Evolutionary conservation across 2,329 filamentous ascomycete genomes (phyloP), one percentile per base, ranked within the genome.

Genomic region (Trichoderma gracile): DNA sequence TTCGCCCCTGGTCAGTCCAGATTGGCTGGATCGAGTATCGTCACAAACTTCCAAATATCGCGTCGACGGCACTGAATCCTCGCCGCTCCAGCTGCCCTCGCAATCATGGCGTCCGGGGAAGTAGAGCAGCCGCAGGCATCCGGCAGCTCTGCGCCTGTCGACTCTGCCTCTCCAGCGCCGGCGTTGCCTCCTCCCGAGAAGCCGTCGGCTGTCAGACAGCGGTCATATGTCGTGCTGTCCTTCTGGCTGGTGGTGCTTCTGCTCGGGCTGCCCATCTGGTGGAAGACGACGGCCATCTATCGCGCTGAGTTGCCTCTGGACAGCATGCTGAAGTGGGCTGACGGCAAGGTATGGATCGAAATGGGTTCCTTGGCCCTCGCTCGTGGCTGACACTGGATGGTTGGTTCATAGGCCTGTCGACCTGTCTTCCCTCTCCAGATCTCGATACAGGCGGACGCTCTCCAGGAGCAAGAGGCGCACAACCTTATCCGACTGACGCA

Each of bases 211-310:
- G 81, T 89, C 58, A 86, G 85, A 73, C 86, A 89, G 65, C 89
- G 95, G 62, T 86, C 86, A 54, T 82, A 82, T 67, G 89, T 98
- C 57, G 88, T 99, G 67, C 76, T 91, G 67, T 94, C 94, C 9
- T 98, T 97, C 77, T 99, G 95, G 95, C 80, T 87, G 5, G 87
- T 98, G 43, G 91, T 96, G 7, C 75, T 96, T 7, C 84, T 89
- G 33, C 79, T 99, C 6, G 95, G 95, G 3, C 76, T 99, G 69
- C 95, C 95, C 64, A 89, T 96, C 84, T 99, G 95, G 95, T 96
- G 92, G 88, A 88, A 88, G 76, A 98, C 95, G 0, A 99, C 95
- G 4, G 90, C 91, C 0, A 96, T 98, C 63, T 93, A 96, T 76
- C 86, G 95, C 63, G 93, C 94, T 14, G 84, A 88, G 50, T 80